Conservation (phyloP, 2,329 filamentous ascomycete genomes). For the Pseudogymnoascus pannorum region DNA sequence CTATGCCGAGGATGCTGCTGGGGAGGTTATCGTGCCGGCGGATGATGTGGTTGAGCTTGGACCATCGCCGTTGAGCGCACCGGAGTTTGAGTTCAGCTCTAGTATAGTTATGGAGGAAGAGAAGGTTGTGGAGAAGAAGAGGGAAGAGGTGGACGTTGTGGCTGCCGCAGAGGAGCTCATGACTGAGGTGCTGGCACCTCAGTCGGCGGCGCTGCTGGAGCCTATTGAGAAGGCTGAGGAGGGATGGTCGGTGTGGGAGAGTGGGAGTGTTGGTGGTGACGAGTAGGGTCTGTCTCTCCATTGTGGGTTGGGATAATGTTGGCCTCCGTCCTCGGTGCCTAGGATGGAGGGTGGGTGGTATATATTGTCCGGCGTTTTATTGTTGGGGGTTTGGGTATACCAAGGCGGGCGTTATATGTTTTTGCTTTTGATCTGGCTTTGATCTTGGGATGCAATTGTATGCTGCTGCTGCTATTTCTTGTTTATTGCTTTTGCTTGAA, state of each 20-base stretch:
- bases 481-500: background rate
- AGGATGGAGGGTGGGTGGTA: background rate
- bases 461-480: background rate
- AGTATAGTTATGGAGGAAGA: conserved; percentile 14
- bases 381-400: conserved; percentile 2
- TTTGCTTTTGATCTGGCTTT: background rate
- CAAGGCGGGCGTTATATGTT: background rate
- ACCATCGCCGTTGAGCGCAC: background rate
- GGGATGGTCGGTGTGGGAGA: conserved; percentile 64
- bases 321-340: background rate
- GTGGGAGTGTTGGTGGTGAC: conserved; percentile 54
- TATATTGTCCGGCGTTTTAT: conserved; percentile 1
- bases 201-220: conserved; percentile 42
- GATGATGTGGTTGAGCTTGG: conserved; percentile 47
- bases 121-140: conserved; percentile 17
- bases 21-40: conserved; percentile 53
- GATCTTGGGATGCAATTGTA: background rate
- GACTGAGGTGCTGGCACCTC: conserved; percentile 30
- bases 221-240: conserved; percentile 53
- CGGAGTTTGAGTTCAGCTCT: conserved; percentile 4
- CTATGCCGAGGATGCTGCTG: conserved; percentile 59
- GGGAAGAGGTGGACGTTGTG: conserved; percentile 18
- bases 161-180: conserved; percentile 35
- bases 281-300: conserved; percentile 14
- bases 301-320: background rate